Percentiles rank a stretch among this genome's conserved stretches.
These are phyloP conservation scores for Bodo saltans DNA, from an alignment of 78 protist genomes.

Conservation along the genomic window DNA sequence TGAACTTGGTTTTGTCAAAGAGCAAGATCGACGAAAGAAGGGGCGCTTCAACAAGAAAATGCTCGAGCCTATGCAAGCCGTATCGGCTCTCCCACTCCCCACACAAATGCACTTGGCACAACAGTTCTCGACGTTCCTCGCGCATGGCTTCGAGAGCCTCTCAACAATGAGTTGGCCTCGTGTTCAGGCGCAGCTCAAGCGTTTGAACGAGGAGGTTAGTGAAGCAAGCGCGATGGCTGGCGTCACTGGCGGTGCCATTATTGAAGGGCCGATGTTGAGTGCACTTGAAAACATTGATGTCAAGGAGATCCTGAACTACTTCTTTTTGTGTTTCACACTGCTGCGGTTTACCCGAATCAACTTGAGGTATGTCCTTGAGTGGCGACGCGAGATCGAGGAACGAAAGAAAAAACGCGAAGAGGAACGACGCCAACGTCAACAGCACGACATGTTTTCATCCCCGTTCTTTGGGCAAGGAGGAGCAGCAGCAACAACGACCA, in stretches of 20 bases:
- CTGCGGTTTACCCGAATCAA: not conserved
- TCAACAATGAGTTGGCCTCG: not conserved
- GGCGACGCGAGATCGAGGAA: no score
- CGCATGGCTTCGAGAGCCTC: not conserved
- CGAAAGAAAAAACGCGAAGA: no score
- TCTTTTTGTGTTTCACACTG: not conserved
- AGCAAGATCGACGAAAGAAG: not conserved
- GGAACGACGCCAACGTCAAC: no score
- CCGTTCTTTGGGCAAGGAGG: no score
- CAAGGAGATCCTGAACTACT: not conserved
- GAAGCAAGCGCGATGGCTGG: not conserved
- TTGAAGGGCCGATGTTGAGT: not conserved
- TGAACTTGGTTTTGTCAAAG: no score
- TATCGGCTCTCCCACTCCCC: not conserved
- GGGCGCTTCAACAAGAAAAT: not conserved
- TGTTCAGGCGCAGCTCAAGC: constrained; percentile 1
- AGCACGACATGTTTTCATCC: no score
- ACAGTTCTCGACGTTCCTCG: not conserved
- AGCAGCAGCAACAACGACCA: no score
- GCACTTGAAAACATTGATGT: not conserved
- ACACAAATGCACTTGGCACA: not conserved
- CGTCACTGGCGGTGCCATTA: no score
- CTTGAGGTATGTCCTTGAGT: no score
- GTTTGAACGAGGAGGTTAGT: not conserved
- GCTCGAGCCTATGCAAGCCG: not conserved